Base-by-base conservation (phyloP, 2,329 filamentous ascomycete genomes). In the Fusarium sp. region DNA sequence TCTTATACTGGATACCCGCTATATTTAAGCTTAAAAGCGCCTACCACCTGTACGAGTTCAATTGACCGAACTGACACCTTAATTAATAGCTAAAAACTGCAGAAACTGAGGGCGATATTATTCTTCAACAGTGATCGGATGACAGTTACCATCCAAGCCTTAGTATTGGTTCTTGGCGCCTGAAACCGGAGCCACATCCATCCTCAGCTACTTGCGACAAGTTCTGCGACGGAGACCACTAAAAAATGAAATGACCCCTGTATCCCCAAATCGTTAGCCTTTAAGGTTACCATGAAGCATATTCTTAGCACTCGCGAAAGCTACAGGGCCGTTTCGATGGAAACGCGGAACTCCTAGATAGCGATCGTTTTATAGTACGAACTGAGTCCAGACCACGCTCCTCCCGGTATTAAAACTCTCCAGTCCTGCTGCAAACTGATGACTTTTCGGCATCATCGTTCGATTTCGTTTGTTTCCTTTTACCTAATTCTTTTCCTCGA, bases 391-490 rank as follows among this genome's bases (percentile, higher is more conserved):
- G 20, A 10, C 41, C 41, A 15, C 18, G 15, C 16, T 20, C 40
- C 18, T 27, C 20, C 41, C 11, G 34, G 41, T 67, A 67, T 66
- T 67, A 67, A 67, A 67, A 41, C 64, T 62, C 45, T 41, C 18
- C 18, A 15, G 8, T 27, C 16, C 56, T 27, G 25, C 34, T 24
- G 12, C 29, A 62, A 67, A 45, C 64, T 67, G 24, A 57, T 62
- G 62, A 67, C 67, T 67, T 43, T 62, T 62, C 9, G 15, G 41
- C 22, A 67, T 67, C 52, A 67, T 67, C 62, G 45, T 67, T 67
- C 62, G 64, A 62, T 62, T 67, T 38, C 30, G 38, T 52, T 29
- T 27, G 46, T 67, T 34, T 49, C 38, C 24, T 56, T 18, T 38
- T 60, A 53, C 24, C 49, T 27, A n/a, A 25, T 53, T 6, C 15